These are phyloP conservation scores for Xylaria arbuscula DNA, from an alignment of 2,329 filamentous ascomycete genomes.

Conservation along the genomic window DNA sequence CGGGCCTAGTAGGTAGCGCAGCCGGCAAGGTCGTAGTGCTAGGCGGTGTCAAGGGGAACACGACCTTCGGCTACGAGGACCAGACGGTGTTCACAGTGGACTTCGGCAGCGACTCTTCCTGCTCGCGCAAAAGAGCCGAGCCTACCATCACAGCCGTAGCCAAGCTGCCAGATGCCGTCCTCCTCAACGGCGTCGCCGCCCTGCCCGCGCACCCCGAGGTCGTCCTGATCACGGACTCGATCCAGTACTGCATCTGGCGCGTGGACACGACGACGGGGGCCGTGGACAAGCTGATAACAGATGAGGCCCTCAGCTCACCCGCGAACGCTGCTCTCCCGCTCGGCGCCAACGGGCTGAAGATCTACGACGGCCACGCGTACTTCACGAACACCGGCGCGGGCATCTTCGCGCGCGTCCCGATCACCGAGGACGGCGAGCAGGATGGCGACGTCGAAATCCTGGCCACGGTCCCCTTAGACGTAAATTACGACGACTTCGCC, in stretches of 20 bases:
- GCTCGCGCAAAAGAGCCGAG: no score
- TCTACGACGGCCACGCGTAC: neutral
- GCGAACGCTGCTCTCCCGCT: neutral
- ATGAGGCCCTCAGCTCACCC: neutral
- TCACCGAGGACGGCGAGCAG: neutral
- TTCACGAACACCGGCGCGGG: neutral
- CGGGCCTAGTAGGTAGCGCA: neutral
- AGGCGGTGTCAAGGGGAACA: neutral
- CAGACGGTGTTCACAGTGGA: neutral
- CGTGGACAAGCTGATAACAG: neutral
- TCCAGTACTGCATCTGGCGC: neutral
- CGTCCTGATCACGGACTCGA: neutral
- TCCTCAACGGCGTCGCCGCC: neutral
- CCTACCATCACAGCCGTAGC: neutral
- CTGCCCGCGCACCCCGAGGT: neutral
- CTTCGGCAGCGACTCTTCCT: neutral
- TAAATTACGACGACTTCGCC: constrained; percentile 7
- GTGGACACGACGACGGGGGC: neutral
- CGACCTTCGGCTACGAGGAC: neutral
- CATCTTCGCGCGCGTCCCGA: neutral
- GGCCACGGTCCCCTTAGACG: neutral
- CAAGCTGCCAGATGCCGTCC: neutral
- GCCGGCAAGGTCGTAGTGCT: neutral
- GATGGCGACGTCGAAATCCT: neutral
- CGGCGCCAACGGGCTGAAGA: neutral